Conservation (phyloP, 1,139 yeast species). For the Sugiyamaella xylanicola region DNA sequence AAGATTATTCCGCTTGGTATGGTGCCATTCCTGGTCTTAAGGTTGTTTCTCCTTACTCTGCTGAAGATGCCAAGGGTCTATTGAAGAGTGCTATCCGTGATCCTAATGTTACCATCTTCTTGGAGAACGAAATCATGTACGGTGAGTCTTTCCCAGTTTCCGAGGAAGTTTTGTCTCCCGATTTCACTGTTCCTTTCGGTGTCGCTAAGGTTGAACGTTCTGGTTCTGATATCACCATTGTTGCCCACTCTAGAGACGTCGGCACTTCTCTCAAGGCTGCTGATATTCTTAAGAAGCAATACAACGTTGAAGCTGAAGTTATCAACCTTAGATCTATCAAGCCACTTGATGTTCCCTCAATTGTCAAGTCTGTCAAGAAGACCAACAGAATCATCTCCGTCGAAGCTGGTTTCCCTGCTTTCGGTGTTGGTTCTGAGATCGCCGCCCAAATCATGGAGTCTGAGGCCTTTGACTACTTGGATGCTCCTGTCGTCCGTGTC, state of each 20-base stretch:
- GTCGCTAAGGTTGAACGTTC: conserved; percentile 92
- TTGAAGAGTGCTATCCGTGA: conserved; percentile 96
- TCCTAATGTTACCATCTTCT: conserved; percentile 95
- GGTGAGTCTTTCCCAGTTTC: conserved; percentile 89
- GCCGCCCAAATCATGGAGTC: conserved; percentile 98
- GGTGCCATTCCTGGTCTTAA: conserved; percentile 97
- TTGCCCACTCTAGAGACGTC: conserved; percentile 91
- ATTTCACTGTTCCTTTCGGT: conserved; percentile 90
- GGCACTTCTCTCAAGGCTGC: conserved; percentile 88
- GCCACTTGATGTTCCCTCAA: conserved; percentile 90
- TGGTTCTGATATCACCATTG: conserved; percentile 88
- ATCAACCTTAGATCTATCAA: conserved; percentile 94
- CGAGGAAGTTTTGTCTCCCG: conserved; percentile 86
- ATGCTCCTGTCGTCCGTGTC: conserved; percentile 98
- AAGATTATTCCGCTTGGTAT: conserved; percentile 97
- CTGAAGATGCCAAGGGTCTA: conserved; percentile 96
- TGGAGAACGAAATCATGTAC: conserved; percentile 93
- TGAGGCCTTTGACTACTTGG: conserved; percentile 97
- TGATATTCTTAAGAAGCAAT: conserved; percentile 74
- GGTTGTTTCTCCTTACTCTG: conserved; percentile 92
- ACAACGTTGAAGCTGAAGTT: conserved; percentile 91
- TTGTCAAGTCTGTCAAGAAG: conserved; percentile 88
- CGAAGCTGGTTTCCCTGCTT: conserved; percentile 97
- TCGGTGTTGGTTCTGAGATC: conserved; percentile 98
- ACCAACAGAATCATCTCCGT: conserved; percentile 95